These are phyloP conservation scores for Fusarium newnesense DNA, from an alignment of 2,329 filamentous ascomycete species.

Conservation along the genomic window DNA sequence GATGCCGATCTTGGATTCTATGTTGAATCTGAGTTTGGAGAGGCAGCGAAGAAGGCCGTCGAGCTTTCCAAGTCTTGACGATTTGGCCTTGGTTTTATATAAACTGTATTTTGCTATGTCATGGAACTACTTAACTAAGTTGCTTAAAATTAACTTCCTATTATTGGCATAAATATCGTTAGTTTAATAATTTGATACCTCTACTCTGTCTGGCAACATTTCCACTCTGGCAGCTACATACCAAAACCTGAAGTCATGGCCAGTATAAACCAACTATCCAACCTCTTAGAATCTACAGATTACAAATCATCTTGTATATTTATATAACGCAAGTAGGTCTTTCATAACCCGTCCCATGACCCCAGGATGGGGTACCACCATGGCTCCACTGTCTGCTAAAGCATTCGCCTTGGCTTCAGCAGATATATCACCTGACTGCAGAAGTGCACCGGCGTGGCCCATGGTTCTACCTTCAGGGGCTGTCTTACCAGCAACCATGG, in stretches of 20 bases:
- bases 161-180: no score
- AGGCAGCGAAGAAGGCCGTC: neutral
- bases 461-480: slow-evolving; percentile 71
- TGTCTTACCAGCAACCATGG: slow-evolving; percentile 72
- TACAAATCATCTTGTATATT: neutral
- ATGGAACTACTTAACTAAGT: fast-evolving
- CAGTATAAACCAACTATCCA: neutral
- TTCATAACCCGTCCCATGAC: slow-evolving; percentile 51
- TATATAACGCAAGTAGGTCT: slow-evolving; percentile 36
- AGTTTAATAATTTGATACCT: no score
- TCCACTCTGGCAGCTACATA: fast-evolving
- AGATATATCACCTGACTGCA: slow-evolving; percentile 46
- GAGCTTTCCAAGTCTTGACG: neutral
- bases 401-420: slow-evolving; percentile 50
- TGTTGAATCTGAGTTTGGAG: slow-evolving; percentile 1
- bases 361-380: slow-evolving; percentile 52
- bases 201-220: neutral
- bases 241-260: neutral
- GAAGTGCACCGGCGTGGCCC: slow-evolving; percentile 78
- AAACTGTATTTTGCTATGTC: fast-evolving
- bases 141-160: fast-evolving
- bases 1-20: neutral
- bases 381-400: slow-evolving; percentile 49
- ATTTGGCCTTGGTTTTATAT: neutral
- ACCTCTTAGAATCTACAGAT: neutral